Evolutionary conservation across 2,329 filamentous ascomycete genomes (phyloP).

Genomic region (Thelonectria blattea): DNA sequence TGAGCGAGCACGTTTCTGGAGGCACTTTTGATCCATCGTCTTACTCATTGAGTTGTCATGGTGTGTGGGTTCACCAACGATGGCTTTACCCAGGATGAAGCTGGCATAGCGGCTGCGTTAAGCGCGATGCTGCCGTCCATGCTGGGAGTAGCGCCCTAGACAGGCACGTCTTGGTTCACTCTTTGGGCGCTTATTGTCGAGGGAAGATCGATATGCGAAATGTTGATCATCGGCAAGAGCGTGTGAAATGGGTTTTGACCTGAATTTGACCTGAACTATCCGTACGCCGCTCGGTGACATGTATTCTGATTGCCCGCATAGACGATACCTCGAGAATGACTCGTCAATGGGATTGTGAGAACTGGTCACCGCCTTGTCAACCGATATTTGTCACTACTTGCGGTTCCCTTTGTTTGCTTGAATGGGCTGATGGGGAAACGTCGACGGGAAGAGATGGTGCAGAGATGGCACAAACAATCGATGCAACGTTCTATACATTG

Average conservation of each 20-base stretch:
- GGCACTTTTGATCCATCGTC: conserved; percentile 16
- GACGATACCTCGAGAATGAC: no score
- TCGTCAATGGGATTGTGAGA: no score
- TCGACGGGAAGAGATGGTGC: no score
- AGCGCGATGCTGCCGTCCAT: background rate
- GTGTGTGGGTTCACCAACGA: conserved; percentile 9
- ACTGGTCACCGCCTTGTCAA: no score
- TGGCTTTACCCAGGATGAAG: background rate
- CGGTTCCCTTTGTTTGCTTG: no score
- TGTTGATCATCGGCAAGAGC: background rate
- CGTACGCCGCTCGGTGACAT: no score
- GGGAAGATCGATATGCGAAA: background rate
- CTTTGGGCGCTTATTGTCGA: background rate
- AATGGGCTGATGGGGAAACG: no score
- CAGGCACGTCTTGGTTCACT: background rate
- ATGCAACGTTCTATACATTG: background rate
- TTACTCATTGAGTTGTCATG: conserved; percentile 8
- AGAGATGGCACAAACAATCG: no score
- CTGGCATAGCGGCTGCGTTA: background rate
- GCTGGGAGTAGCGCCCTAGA: background rate
- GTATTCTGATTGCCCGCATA: no score
- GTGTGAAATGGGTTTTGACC: background rate
- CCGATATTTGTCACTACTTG: no score
- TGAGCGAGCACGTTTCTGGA: conserved; percentile 3
- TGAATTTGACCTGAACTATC: background rate